phyloP scores from a whole-genome alignment of 805 yeast species.

The Kuraishia ogatae region DNA sequence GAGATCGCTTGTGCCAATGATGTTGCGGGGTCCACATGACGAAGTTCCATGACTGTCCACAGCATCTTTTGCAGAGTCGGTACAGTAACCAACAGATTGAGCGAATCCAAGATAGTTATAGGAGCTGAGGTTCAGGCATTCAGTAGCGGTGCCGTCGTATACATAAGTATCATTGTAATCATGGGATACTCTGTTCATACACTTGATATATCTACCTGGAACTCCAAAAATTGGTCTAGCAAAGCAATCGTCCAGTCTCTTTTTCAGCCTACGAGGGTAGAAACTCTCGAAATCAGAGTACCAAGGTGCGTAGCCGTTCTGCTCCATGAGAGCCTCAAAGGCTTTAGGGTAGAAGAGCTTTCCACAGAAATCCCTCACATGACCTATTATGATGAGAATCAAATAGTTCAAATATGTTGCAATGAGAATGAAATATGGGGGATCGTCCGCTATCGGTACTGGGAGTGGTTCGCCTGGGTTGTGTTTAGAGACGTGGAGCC shows the following conservation, averaged over 20 bases:
- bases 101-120: slow-evolving; percentile 97
- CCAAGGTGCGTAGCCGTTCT: slow-evolving; percentile 94
- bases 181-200: slow-evolving; percentile 69
- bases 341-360: slow-evolving; percentile 58
- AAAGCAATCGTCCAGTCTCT: slow-evolving; percentile 88
- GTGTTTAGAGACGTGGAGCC: slow-evolving; percentile 53
- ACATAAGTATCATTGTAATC: slow-evolving; percentile 58
- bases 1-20: slow-evolving; percentile 68
- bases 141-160: slow-evolving; percentile 67
- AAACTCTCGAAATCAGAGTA: slow-evolving; percentile 89
- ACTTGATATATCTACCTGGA: slow-evolving; percentile 84
- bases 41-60: slow-evolving; percentile 69
- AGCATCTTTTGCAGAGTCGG: slow-evolving; percentile 60
- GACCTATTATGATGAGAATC: slow-evolving; percentile 81
- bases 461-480: slow-evolving; percentile 50
- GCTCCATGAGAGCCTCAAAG: slow-evolving; percentile 59
- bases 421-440: slow-evolving; percentile 71
- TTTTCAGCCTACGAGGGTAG: slow-evolving; percentile 85
- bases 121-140: slow-evolving; percentile 79
- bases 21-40: slow-evolving; percentile 67
- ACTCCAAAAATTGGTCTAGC: slow-evolving; percentile 96
- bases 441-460: slow-evolving; percentile 68
- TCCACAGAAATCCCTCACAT: slow-evolving; percentile 83
- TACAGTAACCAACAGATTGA: slow-evolving; percentile 87
- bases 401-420: slow-evolving; percentile 83